Evolutionary conservation across 164 flowering plant genomes (phyloP).

Genomic region (Chimonanthus salicifolius): DNA sequence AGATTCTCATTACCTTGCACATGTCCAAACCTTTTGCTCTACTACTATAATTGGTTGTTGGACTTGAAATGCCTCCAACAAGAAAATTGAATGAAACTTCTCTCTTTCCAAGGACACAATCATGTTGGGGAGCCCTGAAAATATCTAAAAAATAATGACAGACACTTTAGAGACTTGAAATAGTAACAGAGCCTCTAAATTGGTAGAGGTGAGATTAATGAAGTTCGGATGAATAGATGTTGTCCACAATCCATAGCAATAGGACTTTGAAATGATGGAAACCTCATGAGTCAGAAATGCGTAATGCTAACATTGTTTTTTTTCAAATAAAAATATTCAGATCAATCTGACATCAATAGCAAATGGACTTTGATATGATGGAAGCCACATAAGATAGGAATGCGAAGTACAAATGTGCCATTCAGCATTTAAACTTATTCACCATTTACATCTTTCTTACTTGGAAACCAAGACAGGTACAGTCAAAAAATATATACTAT

Average conservation of each 20-base stretch:
- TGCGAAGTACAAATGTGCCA: not conserved
- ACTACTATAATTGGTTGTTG: conserved; percentile 3
- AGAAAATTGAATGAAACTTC: conserved; percentile 11
- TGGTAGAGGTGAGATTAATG: not conserved
- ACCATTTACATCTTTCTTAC: too few species aligned
- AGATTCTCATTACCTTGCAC: conserved; percentile 16
- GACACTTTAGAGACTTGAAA: not conserved
- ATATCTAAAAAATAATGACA: conserved; percentile 22
- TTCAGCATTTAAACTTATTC: not conserved
- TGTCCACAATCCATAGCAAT: not conserved
- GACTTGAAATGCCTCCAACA: conserved; percentile 7
- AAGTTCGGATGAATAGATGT: not conserved
- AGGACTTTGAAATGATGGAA: not conserved
- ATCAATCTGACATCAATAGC: not conserved
- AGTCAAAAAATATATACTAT: too few species aligned
- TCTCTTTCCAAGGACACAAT: conserved; percentile 19
- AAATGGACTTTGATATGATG: not conserved
- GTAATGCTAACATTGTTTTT: not conserved
- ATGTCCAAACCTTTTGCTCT: conserved; percentile 17
- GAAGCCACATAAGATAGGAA: not conserved
- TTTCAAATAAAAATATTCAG: not conserved
- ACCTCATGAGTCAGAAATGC: not conserved
- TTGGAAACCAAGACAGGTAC: too few species aligned
- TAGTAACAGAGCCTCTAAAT: not conserved
- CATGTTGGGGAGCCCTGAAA: conserved; percentile 15